Evolutionary conservation across 805 yeast genomes (phyloP).

Genomic region (Pichia californica): DNA sequence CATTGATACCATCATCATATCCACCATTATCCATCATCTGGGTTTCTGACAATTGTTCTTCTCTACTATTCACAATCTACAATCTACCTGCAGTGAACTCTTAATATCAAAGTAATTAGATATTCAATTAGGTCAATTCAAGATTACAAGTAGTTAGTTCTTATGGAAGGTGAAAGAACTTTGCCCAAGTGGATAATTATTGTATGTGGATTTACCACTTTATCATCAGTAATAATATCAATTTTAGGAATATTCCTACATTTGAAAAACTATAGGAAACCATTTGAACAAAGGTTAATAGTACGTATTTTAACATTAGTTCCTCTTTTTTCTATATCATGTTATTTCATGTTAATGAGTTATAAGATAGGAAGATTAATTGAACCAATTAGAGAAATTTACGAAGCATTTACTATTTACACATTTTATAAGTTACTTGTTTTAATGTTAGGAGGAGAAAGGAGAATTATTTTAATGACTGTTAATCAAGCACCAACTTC

Average conservation of each 20-base stretch:
- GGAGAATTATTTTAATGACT: constrained; percentile 58
- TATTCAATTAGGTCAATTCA: too few relatives aligned
- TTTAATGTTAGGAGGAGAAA: constrained; percentile 85
- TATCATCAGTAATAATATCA: constrained; percentile 35
- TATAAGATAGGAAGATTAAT: constrained; percentile 41
- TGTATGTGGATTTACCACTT: constrained; percentile 12
- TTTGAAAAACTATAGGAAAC: constrained; percentile 72
- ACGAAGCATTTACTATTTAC: constrained; percentile 94
- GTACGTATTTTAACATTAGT: constrained; percentile 77
- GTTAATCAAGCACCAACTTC: constrained; percentile 62
- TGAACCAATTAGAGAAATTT: constrained; percentile 80
- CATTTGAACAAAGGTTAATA: constrained; percentile 78
- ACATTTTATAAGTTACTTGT: constrained; percentile 84
- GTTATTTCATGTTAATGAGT: constrained; percentile 50
- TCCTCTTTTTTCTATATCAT: constrained; percentile 71
- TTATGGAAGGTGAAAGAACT: constrained; percentile 3
- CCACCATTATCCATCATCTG: too few relatives aligned
- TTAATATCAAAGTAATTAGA: too few relatives aligned
- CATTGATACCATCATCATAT: too few relatives aligned
- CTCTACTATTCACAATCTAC: too few relatives aligned
- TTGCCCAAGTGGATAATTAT: constrained; percentile 2
- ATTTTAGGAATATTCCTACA: constrained; percentile 44
- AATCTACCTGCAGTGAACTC: too few relatives aligned
- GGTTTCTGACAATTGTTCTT: too few relatives aligned
- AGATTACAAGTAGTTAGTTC: too few relatives aligned